Evolutionary conservation across 2,329 filamentous ascomycete genomes (phyloP), one percentile per base, ranked within the genome.

Genomic region (Colletotrichum shisoi): DNA sequence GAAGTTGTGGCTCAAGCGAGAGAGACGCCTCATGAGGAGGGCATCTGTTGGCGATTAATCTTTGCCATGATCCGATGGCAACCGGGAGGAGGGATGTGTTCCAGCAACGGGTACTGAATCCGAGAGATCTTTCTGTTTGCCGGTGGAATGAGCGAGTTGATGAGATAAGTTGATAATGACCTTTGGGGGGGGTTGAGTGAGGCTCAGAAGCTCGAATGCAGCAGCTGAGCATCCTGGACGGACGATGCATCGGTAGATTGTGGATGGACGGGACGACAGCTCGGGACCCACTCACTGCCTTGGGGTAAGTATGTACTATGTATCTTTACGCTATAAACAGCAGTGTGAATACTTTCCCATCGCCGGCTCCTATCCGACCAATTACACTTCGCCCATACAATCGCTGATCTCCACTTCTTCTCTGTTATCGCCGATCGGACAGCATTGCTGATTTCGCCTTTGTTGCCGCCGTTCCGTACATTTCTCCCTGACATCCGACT

Each of bases 1-100:
- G 45, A 37, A 39, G 49, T 53, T 9, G 45, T 52, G n/a, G 65
- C 62, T 68, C 46, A 65, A 44, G 46, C 21, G 54, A 59, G 64
- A 63, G 59, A 66, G 66, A 68, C 56, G 62, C 66, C 62, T 68
- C 66, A 68, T 53, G 51, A 68, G 40, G 51, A 68, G 40, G 65
- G 65, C 65, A 65, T 64, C 54, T 21, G 65, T 56, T 40, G 34
- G 61, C 62, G 61, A 59, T 57, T 56, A 51, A 46, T 59, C 31
- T 52, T 67, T 63, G 65, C 65, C 65, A 68, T 68, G 54, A 60
- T 68, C 52, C 56, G 54, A 40, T 24, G 17, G 31, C 31, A 48
- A 9, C n/a, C 52, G 54, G 39, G 24, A 24, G 19, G 44, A 40
- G 19, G 8, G 21, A 34, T 21, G 19, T 24, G 12, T 9, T 17